Evolutionary conservation across 1,284 basidiomycete genomes (phyloP).

Genomic region (Mycosarcoma maydis): DNA sequence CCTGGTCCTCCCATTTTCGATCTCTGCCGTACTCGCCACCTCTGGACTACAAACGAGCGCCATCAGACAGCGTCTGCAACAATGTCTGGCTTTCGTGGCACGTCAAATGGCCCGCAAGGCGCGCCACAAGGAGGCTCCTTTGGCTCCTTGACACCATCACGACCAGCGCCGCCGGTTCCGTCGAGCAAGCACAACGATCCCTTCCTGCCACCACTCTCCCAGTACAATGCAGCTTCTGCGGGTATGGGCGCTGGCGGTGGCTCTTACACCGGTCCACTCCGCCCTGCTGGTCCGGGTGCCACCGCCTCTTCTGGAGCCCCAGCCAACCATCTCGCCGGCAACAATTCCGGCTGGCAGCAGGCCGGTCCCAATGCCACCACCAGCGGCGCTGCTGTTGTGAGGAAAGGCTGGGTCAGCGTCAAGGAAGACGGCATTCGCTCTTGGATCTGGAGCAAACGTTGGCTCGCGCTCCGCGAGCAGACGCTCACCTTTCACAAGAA

Average conservation of each 20-base stretch:
- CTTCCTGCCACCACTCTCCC: constrained; percentile 56
- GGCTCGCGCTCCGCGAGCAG: constrained; percentile 85
- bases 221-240: constrained; percentile 40
- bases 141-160: constrained; percentile 56
- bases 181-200: constrained; percentile 45
- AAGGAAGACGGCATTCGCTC: constrained; percentile 71
- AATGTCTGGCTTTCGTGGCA: constrained; percentile 46
- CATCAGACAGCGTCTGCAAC: constrained; percentile 1
- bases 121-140: constrained; percentile 26
- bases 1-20: too few relatives aligned
- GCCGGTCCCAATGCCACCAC: constrained; percentile 44
- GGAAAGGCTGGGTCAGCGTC: constrained; percentile 65
- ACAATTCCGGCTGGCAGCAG: constrained; percentile 41
- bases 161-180: constrained; percentile 60
- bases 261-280: constrained; percentile 59
- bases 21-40: too few relatives aligned
- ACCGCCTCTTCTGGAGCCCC: constrained; percentile 22
- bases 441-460: constrained; percentile 92
- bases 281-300: constrained; percentile 57
- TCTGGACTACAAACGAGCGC: too few relatives aligned
- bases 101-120: constrained; percentile 18
- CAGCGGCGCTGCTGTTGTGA: constrained; percentile 54
- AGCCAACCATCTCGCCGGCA: constrained; percentile 19
- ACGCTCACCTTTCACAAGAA: constrained; percentile 87
- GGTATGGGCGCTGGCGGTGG: constrained; percentile 56